Base-by-base conservation (phyloP, 2,329 filamentous ascomycete species). In the Plectosphaerella cucumerina region DNA sequence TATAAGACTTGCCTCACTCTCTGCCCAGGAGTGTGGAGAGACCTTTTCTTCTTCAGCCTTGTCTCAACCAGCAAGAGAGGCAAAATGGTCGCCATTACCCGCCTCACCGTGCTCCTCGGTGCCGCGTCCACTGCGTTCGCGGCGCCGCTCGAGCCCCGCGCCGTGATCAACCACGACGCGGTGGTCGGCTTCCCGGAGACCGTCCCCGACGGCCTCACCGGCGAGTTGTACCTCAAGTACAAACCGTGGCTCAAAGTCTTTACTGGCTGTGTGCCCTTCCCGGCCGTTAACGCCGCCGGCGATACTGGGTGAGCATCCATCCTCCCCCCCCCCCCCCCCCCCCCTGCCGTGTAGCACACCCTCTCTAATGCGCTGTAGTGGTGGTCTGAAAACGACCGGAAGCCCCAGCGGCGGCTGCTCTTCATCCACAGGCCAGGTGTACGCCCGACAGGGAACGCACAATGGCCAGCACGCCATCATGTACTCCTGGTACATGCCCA, bases 211-310 rank as follows among this genome's bases (percentile, higher is more conserved):
- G 60, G 56, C 48, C 58, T 56, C 8, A 53, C 58, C 34, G 65
- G 66, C 21, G 49, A 51, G 21, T 50, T 65, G 23, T 66, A 65
- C 47, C 58, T 64, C n/a, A 67, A 65, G 56, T 67, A 65, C 57
- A 65, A 67, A 56, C 66, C 66, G 11, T 67, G 59, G 52, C 57
- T 70, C 31, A 59, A 60, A 41, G 75, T 84, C 5, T 70, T 73
- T 17, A 78, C 80, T 57, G 82, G 82, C 44, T 86, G 82, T 54
- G 81, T 85, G 9, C 80, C 82, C 0, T 86, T 82, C 59, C 81
- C 82, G 0, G 82, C 77, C 1, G 82, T 86, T 1, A 77, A 86
- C 54, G 71, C 72, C 1, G 63, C 67, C 0, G 83, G 82, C 3
- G 72, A 85, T 57, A 84, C 77, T 15, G 70, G 74, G 81, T 84